Evolutionary conservation across 106 monocot species (phyloP).

Genomic region (Cymbidium sinense): DNA sequence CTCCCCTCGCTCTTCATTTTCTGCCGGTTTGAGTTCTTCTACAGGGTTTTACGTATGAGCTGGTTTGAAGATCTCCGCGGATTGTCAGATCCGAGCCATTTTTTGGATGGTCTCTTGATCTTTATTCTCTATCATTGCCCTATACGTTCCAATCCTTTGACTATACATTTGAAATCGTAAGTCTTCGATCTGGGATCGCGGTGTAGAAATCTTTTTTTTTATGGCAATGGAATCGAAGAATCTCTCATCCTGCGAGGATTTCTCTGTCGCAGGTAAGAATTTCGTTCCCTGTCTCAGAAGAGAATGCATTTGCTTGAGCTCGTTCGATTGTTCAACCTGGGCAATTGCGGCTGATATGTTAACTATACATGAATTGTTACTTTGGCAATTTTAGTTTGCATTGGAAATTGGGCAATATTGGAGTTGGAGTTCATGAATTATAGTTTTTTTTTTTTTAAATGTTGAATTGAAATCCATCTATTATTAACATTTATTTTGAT

Average conservation of each 20-base stretch:
- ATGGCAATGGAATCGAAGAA: slow-evolving; percentile 46
- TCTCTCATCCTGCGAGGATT: slow-evolving; percentile 26
- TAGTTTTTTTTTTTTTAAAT: background rate
- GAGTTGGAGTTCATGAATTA: background rate
- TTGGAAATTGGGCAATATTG: background rate
- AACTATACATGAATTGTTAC: too few species aligned
- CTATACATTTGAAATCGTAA: slow-evolving; percentile 25
- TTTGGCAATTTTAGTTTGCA: background rate
- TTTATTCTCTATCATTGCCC: slow-evolving; percentile 71
- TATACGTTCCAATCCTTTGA: slow-evolving; percentile 59
- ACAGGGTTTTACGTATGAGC: slow-evolving; percentile 59
- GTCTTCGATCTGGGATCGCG: background rate
- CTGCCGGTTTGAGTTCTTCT: slow-evolving; percentile 56
- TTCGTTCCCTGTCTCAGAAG: background rate
- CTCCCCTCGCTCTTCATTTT: background rate
- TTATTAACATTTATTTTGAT: background rate
- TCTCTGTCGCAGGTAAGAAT: slow-evolving; percentile 19
- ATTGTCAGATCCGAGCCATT: slow-evolving; percentile 59
- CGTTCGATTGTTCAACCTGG: background rate
- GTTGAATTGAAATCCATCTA: background rate
- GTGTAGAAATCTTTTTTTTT: background rate
- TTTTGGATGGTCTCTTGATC: slow-evolving; percentile 80
- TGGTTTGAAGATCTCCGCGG: slow-evolving; percentile 88
- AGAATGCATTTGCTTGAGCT: background rate
- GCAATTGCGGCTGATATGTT: background rate